These are phyloP conservation scores for Cladosporium phlei DNA, from an alignment of 2,329 filamentous ascomycete species.

Conservation along the genomic window DNA sequence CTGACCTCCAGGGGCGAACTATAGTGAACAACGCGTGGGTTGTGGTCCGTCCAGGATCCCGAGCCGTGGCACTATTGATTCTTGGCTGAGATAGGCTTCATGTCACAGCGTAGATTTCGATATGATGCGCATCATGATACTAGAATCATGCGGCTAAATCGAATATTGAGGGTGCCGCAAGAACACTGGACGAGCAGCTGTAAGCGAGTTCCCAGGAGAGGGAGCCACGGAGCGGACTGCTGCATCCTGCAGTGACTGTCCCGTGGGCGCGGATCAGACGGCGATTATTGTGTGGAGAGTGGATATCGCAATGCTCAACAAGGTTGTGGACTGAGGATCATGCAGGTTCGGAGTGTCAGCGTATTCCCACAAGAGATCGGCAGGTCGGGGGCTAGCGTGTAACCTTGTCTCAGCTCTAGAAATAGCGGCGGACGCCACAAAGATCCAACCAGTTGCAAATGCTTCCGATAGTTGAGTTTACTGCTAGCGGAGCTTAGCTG, in stretches of 20 bases:
- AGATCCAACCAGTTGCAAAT: background rate
- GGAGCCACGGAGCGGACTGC: no score
- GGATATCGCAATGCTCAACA: background rate
- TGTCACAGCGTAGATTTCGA: background rate
- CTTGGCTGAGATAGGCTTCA: background rate
- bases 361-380: slow-evolving; percentile 13
- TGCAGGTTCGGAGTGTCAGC: no score
- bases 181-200: background rate
- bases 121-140: no score
- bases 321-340: slow-evolving; percentile 8
- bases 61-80: slow-evolving; percentile 11
- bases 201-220: no score
- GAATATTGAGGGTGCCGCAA: background rate
- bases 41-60: background rate
- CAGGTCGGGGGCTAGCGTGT: background rate
- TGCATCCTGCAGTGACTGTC: no score
- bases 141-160: slow-evolving; percentile 6
- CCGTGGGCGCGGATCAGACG: no score
- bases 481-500: no score
- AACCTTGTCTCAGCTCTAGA: slow-evolving; percentile 6
- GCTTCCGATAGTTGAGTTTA: background rate
- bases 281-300: background rate
- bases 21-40: slow-evolving; percentile 1
- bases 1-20: slow-evolving; percentile 9
- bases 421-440: slow-evolving; percentile 2